Conservation (phyloP, 2,329 filamentous ascomycete genomes). For the Cercospora canescens region DNA sequence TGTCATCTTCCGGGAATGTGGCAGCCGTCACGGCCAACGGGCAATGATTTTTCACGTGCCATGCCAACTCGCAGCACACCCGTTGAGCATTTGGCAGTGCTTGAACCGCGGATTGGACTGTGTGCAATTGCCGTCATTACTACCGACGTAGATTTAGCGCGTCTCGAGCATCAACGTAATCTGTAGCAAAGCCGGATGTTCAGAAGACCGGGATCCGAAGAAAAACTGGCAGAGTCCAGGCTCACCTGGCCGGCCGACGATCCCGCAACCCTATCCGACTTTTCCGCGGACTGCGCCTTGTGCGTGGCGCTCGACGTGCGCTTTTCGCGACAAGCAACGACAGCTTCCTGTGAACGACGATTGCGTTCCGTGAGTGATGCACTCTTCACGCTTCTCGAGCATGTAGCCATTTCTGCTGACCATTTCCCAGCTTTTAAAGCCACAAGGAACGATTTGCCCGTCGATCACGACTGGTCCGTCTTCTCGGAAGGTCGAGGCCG, state of each 20-base stretch:
- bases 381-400: too few relatives aligned
- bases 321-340: too few relatives aligned
- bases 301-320: too few relatives aligned
- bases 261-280: neutral
- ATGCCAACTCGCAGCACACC: too few relatives aligned
- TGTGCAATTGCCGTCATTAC: neutral
- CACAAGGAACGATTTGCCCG: neutral
- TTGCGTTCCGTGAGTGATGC: too few relatives aligned
- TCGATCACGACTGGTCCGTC: neutral
- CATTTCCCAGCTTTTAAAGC: neutral
- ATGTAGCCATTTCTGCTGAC: too few relatives aligned
- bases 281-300: neutral
- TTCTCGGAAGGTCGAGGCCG: neutral
- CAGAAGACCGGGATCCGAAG: neutral
- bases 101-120: too few relatives aligned
- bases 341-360: too few relatives aligned
- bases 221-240: neutral
- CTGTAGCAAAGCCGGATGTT: neutral
- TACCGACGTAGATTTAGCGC: neutral
- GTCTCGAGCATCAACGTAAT: neutral
- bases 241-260: neutral
- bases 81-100: too few relatives aligned
- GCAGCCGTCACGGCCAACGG: too few relatives aligned
- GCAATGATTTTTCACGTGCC: too few relatives aligned
- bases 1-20: too few relatives aligned